These are phyloP conservation scores for Wickerhamiella australiensis DNA, from an alignment of 805 yeast genomes.

Conservation along the genomic window DNA sequence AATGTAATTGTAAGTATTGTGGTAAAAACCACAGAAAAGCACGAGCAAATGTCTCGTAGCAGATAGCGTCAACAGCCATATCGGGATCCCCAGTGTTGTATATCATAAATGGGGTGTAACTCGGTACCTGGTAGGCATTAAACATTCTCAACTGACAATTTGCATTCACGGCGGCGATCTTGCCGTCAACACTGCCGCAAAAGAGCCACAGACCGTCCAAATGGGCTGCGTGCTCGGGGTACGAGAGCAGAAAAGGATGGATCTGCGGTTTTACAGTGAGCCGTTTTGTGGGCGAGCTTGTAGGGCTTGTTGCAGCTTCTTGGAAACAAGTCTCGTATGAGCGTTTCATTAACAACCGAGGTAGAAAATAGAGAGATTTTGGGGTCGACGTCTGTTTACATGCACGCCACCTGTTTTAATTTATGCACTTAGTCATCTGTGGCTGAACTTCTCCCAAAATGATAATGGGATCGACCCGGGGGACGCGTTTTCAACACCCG, in stretches of 20 bases:
- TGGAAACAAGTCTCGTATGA: not conserved
- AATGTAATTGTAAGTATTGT: not conserved
- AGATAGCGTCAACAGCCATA: not conserved
- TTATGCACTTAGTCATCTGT: not conserved
- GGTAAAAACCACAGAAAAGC: not conserved
- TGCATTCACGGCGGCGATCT: not conserved
- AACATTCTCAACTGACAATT: not conserved
- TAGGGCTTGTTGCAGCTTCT: not conserved
- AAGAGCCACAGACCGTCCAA: not conserved
- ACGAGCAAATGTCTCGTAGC: not conserved
- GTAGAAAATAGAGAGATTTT: not conserved
- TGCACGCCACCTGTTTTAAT: not conserved
- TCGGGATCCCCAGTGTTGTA: not conserved
- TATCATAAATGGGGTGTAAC: not conserved
- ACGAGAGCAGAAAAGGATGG: not conserved
- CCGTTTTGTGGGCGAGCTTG: not conserved
- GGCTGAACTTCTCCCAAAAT: conserved; percentile 2
- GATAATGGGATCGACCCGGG: too few species aligned
- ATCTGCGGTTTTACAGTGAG: not conserved
- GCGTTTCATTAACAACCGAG: not conserved
- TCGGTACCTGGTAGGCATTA: not conserved
- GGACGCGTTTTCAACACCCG: too few species aligned
- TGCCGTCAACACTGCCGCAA: not conserved
- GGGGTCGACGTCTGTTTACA: not conserved
- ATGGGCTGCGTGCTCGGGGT: not conserved